A percentile compares a stretch with the other conserved stretches of the same genome.
Evolutionary conservation across 768 basidiomycete genomes (phyloP).

Genomic region (Mycena kentingensis): DNA sequence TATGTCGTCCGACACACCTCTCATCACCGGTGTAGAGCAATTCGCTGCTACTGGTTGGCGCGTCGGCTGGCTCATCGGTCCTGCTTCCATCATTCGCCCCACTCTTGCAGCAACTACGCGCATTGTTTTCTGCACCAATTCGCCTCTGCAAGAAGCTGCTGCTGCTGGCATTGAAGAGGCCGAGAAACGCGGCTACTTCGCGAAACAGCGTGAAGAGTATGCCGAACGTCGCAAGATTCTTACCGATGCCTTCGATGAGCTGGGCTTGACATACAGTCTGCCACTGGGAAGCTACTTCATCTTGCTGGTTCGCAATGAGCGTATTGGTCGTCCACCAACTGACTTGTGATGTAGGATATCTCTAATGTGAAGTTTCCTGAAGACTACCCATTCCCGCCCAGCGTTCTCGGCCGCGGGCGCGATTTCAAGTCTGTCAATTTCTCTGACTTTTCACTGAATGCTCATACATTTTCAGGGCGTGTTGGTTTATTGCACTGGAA

Average conservation of each 20-base stretch:
- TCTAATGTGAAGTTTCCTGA: slow-evolving; percentile 78
- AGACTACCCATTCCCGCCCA: slow-evolving; percentile 79
- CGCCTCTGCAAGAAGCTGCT: slow-evolving; percentile 92
- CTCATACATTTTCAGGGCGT: slow-evolving; percentile 53
- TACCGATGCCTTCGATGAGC: slow-evolving; percentile 72
- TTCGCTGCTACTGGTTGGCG: slow-evolving; percentile 99
- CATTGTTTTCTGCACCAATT: slow-evolving; percentile 94
- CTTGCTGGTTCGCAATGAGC: slow-evolving; percentile 60
- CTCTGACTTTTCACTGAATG: neutral
- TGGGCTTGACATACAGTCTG: slow-evolving; percentile 82
- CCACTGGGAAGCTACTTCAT: slow-evolving; percentile 94
- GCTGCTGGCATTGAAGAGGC: slow-evolving; percentile 89
- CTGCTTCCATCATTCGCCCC: slow-evolving; percentile 76
- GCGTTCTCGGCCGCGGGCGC: slow-evolving; percentile 74
- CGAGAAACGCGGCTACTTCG: slow-evolving; percentile 71
- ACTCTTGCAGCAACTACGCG: slow-evolving; percentile 90
- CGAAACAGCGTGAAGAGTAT: slow-evolving; percentile 75
- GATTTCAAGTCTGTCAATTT: slow-evolving; percentile 71
- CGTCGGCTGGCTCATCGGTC: slow-evolving; percentile 94
- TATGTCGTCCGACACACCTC: neutral
- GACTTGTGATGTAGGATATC: slow-evolving; percentile 58
- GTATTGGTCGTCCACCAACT: slow-evolving; percentile 6
- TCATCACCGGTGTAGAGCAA: slow-evolving; percentile 58
- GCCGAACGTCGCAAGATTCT: slow-evolving; percentile 77
- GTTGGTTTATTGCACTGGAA: slow-evolving; percentile 93